phyloP scores from a whole-genome alignment of 176 grass and related monocot species.

The Oryza punctata region DNA sequence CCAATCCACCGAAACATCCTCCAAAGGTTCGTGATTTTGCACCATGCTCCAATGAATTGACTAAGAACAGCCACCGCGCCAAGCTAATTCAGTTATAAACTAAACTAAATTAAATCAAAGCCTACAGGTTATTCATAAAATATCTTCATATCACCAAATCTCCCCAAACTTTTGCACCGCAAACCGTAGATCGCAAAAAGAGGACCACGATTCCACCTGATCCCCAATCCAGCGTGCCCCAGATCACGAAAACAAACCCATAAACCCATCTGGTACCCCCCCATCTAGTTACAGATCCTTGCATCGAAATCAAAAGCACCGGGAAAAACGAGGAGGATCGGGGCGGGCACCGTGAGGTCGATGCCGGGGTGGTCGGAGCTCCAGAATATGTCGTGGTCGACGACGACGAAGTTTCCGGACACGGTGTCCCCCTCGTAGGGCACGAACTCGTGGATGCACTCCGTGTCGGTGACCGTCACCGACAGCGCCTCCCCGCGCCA shows the following conservation, averaged over 20 bases:
- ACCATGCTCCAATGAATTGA: not conserved
- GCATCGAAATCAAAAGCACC: not conserved
- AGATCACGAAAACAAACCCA: conserved; percentile 31
- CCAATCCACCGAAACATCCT: not conserved
- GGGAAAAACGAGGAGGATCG: not conserved
- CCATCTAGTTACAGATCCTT: not conserved
- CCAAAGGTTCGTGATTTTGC: not conserved
- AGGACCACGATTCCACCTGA: conserved; percentile 1
- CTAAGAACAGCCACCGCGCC: not conserved
- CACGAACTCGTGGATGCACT: conserved; percentile 98
- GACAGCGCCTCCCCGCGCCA: conserved; percentile 59
- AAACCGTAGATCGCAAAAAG: conserved; percentile 13
- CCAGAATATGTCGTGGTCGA: conserved; percentile 99
- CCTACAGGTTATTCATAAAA: not conserved
- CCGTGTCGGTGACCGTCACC: conserved; percentile 81
- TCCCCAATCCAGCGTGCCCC: conserved; percentile 9
- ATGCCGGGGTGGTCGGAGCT: conserved; percentile 94
- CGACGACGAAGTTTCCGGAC: conserved; percentile 97
- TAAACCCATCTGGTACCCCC: conserved; percentile 34
- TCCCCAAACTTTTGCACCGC: not conserved
- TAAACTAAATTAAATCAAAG: not conserved
- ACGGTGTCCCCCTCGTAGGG: conserved; percentile 92
- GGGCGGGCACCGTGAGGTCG: conserved; percentile 64
- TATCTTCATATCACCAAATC: not conserved
- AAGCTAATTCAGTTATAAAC: not conserved